These are phyloP conservation scores for Hypoxylon sp. DNA, from an alignment of 2,329 filamentous ascomycete species.

Conservation along the genomic window DNA sequence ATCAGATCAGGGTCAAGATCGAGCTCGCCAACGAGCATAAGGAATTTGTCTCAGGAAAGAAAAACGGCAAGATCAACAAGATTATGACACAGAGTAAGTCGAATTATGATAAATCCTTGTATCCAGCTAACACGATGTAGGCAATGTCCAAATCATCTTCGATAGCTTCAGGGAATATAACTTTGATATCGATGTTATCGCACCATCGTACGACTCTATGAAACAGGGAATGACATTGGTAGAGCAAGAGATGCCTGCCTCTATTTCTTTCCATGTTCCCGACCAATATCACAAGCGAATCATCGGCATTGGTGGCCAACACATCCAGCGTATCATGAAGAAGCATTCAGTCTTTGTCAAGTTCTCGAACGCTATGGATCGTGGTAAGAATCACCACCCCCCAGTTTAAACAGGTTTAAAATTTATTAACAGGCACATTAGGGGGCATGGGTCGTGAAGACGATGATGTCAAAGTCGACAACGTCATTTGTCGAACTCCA, in stretches of 20 bases:
- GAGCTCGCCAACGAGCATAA: conserved; percentile 99
- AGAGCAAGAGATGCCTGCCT: conserved; percentile 98
- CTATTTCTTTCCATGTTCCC: conserved; percentile 98
- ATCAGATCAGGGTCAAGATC: conserved; percentile 97
- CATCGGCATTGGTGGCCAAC: conserved; percentile 97
- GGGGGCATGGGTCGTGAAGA: conserved; percentile 91
- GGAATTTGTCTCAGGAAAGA: conserved; percentile 99
- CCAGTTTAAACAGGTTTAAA: neutral
- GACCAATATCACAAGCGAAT: conserved; percentile 99
- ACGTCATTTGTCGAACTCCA: conserved; percentile 97
- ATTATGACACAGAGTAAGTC: conserved; percentile 96
- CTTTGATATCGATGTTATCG: conserved; percentile 98
- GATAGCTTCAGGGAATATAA: conserved; percentile 99
- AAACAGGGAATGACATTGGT: conserved; percentile 93
- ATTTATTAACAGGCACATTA: conserved; percentile 52
- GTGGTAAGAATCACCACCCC: conserved; percentile 66
- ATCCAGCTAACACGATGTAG: conserved; percentile 58
- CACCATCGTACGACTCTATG: conserved; percentile 91
- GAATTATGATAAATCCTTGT: conserved; percentile 16
- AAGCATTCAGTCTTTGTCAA: conserved; percentile 99
- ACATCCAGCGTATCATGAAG: conserved; percentile 99
- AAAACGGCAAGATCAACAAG: conserved; percentile 99
- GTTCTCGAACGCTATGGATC: conserved; percentile 99
- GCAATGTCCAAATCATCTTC: conserved; percentile 98
- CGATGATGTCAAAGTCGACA: conserved; percentile 98